Evolutionary conservation across 495 filamentous ascomycete genomes (phyloP), one percentile per base, ranked within the genome.

Genomic region (Hyaloscypha bicolor): DNA sequence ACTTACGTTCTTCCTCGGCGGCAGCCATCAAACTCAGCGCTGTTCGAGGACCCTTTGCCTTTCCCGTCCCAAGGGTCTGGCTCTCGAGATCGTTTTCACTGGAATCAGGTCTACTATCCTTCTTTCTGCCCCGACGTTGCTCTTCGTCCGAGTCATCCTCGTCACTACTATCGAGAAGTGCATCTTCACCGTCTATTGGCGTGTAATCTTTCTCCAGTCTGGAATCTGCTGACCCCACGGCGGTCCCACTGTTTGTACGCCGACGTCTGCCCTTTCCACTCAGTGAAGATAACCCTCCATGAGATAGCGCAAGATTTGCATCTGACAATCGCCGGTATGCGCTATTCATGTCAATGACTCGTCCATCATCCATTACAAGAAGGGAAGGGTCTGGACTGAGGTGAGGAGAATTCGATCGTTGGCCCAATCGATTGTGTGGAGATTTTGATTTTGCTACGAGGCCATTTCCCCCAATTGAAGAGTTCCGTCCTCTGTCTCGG

Each of bases 1-100:
- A 87, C 91, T 69, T 86, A 90, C 92, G 85, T 74, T 94, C 91
- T 79, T 93, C 89, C 75, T 93, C 90, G 11, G 88, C 86, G 14
- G 88, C 90, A 57, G 87, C 89, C 25, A 91, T 73, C 48, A 91
- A 73, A 71, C 85, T 90, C 71, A 81, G 79, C 1, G 81, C 79
- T 60, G 77, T 77, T 70, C 77, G 77, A 33, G 74, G 76, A 16
- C 68, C 73, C 31, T 78, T 73, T 65, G 61, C 72, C 60, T 69
- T 56, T 65, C 71, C 66, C 70, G 72, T 64, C 58, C 63, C 66
- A 55, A 68, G 64, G 35, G 69, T 71, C 71, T 72, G 69, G 68
- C 75, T 73, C 71, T 70, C 62, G 37, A 67, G 69, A 52, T 82
- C 68, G 63, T 57, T 39, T 11, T 42, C 45, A 5, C 32, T 33